These are phyloP conservation scores for Aspergillus indologenus DNA, from an alignment of 495 filamentous ascomycete genomes.

Conservation along the genomic window DNA sequence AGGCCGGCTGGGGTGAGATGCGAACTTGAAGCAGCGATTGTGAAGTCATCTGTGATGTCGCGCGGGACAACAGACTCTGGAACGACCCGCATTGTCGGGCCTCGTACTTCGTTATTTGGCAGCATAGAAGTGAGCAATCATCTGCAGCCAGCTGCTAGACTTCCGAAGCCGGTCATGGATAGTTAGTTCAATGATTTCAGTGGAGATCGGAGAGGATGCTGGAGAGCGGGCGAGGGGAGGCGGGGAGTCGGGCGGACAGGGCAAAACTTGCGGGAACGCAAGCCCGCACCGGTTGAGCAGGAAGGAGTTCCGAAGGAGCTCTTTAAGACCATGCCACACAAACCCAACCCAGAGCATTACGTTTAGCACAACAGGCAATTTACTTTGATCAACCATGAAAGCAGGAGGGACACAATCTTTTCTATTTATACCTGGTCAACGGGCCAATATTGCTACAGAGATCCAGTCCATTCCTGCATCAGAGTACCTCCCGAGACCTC, in stretches of 20 bases:
- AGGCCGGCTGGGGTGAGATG: background rate
- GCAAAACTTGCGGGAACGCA: constrained; percentile 22
- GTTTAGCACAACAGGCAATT: background rate
- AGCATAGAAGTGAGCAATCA: constrained; percentile 31
- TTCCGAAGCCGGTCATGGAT: constrained; percentile 12
- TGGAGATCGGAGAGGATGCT: constrained; percentile 19
- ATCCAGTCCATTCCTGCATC: constrained; percentile 30
- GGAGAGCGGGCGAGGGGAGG: constrained; percentile 20
- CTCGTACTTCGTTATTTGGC: constrained; percentile 38
- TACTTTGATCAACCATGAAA: constrained; percentile 1
- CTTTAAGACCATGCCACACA: background rate
- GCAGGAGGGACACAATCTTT: constrained; percentile 18
- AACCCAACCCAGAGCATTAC: background rate
- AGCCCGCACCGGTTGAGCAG: constrained; percentile 6
- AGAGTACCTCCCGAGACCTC: constrained; percentile 18
- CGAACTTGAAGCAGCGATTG: constrained; percentile 65
- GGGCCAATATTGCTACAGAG: constrained; percentile 44
- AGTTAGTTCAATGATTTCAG: background rate
- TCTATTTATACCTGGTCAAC: constrained; percentile 30
- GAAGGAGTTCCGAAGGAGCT: background rate
- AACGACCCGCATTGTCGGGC: constrained; percentile 34
- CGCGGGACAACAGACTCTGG: constrained; percentile 52
- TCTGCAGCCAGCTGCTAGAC: constrained; percentile 34
- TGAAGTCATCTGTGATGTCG: constrained; percentile 79
- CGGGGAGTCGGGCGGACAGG: constrained; percentile 25